A percentile compares a stretch with the other conserved stretches of the same genome.
Evolutionary conservation across 257 asterid genomes (phyloP).

Genomic region (Vinca minor): DNA sequence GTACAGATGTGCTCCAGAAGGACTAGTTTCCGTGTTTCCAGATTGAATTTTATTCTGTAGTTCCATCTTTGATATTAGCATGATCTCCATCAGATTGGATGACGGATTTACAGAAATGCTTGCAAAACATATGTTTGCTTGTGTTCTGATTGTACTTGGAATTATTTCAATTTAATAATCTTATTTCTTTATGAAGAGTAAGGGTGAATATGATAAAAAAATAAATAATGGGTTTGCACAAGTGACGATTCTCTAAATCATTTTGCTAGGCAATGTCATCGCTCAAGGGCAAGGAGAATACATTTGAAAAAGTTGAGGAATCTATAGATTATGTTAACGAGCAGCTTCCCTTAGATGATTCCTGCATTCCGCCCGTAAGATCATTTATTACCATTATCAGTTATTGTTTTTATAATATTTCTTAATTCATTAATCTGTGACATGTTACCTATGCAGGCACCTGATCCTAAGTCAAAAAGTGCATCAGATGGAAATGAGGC

Average conservation of each 20-base stretch:
- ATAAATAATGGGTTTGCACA: background rate
- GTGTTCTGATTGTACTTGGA: background rate
- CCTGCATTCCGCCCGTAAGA: conserved; percentile 33
- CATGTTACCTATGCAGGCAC: conserved; percentile 34
- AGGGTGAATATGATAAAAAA: background rate
- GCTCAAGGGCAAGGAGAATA: conserved; percentile 40
- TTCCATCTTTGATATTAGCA: background rate
- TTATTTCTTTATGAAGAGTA: background rate
- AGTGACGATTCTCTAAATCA: background rate
- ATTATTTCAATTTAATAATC: too few species aligned
- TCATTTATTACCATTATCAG: conserved; percentile 13
- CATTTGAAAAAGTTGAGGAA: conserved; percentile 61
- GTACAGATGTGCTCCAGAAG: background rate
- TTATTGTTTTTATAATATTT: conserved; percentile 11
- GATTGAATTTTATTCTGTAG: background rate
- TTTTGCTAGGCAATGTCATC: conserved; percentile 56
- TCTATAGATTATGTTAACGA: conserved; percentile 36
- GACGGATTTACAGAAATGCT: too few species aligned
- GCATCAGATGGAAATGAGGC: conserved; percentile 39
- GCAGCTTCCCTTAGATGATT: conserved; percentile 32
- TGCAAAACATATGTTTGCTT: background rate
- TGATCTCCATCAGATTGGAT: too few species aligned
- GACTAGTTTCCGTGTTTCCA: background rate
- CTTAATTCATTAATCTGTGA: conserved; percentile 7
- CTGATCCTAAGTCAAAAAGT: conserved; percentile 35